These are phyloP conservation scores for Leonotis leonurus DNA, from an alignment of 257 asterid species.

Conservation along the genomic window DNA sequence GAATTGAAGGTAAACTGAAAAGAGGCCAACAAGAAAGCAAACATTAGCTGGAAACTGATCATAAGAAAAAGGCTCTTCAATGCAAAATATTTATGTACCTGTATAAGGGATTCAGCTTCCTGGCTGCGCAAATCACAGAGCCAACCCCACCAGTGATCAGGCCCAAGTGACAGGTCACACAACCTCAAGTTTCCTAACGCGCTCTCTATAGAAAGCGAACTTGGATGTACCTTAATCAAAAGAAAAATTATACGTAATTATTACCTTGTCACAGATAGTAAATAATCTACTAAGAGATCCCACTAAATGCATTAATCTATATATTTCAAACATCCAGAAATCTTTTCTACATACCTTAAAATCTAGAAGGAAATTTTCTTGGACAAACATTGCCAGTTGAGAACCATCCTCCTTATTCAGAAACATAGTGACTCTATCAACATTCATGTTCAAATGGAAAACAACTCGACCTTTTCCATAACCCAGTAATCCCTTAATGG, in stretches of 20 bases:
- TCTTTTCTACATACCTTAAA: constrained; percentile 52
- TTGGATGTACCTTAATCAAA: constrained; percentile 76
- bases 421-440: constrained; percentile 78
- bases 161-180: constrained; percentile 75
- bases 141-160: constrained; percentile 91
- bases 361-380: constrained; percentile 86
- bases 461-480: constrained; percentile 89
- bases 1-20: constrained; percentile 83
- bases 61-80: not conserved
- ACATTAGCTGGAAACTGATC: constrained; percentile 12
- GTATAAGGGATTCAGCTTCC: constrained; percentile 85
- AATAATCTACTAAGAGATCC: constrained; percentile 5
- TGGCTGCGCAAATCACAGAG: constrained; percentile 95
- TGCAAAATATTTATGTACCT: constrained; percentile 39
- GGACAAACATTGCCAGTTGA: constrained; percentile 96
- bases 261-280: constrained; percentile 9
- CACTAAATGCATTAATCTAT: not conserved
- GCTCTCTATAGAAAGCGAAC: constrained; percentile 80
- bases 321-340: not conserved
- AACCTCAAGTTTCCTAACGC: constrained; percentile 87
- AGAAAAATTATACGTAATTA: constrained; percentile 22
- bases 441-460: constrained; percentile 86
- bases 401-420: constrained; percentile 95
- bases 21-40: constrained; percentile 9
- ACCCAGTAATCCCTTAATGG: constrained; percentile 81